Conservation (phyloP, 1,284 basidiomycete species). For the Marasmius fiardii region DNA sequence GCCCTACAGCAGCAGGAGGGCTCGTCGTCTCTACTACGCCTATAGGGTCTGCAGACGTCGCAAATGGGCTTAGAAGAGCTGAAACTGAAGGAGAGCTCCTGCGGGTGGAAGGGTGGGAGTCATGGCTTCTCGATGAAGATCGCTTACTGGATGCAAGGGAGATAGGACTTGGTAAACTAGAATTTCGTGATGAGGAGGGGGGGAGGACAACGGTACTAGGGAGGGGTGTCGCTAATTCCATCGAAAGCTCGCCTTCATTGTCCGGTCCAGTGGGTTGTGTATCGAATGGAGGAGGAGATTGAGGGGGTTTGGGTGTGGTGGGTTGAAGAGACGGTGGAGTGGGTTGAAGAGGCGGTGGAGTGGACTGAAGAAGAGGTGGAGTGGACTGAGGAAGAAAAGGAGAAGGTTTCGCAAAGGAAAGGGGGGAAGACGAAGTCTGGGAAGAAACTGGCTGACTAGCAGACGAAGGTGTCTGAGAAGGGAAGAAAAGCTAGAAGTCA, state of each 20-base stretch:
- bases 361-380: neutral
- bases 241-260: conserved; percentile 9
- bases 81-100: neutral
- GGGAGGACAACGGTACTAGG: conserved; percentile 2
- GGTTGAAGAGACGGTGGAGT: neutral
- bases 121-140: neutral
- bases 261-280: neutral
- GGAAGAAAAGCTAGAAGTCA: neutral
- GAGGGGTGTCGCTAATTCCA: conserved; percentile 11
- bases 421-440: neutral
- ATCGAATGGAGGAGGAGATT: neutral
- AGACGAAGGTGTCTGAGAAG: neutral
- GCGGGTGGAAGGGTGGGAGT: neutral
- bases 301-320: neutral
- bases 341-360: neutral
- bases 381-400: neutral
- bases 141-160: neutral
- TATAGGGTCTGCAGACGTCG: neutral
- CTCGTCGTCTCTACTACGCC: neutral
- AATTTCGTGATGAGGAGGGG: neutral
- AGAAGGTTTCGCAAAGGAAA: too few species aligned
- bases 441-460: neutral
- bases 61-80: neutral
- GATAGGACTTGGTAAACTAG: too few species aligned
- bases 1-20: neutral